These are phyloP conservation scores for Atalantia buxifolia DNA, from an alignment of 345 rosid genomes.

Conservation along the genomic window DNA sequence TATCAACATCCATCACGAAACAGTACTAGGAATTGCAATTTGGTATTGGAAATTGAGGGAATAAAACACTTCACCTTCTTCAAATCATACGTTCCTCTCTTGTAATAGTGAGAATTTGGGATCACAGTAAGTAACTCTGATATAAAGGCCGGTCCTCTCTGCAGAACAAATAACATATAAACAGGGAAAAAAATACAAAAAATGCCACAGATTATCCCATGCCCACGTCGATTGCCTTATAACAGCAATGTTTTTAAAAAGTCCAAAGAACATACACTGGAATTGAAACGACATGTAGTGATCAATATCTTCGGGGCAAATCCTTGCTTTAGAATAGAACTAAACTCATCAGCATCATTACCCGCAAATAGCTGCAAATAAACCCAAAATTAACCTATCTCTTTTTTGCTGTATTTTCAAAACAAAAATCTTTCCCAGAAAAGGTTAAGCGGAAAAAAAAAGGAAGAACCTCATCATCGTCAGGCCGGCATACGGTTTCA, in stretches of 20 bases:
- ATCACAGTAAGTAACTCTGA: slow-evolving; percentile 72
- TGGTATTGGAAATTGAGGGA: not conserved
- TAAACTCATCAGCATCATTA: slow-evolving; percentile 89
- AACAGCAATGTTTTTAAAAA: not conserved
- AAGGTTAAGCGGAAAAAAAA: not conserved
- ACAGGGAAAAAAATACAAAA: not conserved
- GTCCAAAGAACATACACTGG: slow-evolving; percentile 53
- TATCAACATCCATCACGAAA: not conserved
- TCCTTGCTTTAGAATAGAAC: slow-evolving; percentile 56
- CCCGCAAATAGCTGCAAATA: slow-evolving; percentile 68
- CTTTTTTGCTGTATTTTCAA: too few relatives aligned
- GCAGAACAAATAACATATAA: slow-evolving; percentile 20
- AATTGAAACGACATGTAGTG: slow-evolving; percentile 92
- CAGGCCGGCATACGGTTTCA: slow-evolving; percentile 87
- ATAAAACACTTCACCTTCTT: slow-evolving; percentile 59
- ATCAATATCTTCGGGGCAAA: slow-evolving; percentile 62
- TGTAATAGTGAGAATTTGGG: slow-evolving; percentile 74
- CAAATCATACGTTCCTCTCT: slow-evolving; percentile 89
- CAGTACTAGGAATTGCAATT: not conserved
- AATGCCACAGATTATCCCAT: not conserved
- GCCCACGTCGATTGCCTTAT: not conserved
- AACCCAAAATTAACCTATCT: not conserved
- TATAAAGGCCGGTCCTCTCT: slow-evolving; percentile 90
- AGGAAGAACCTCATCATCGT: slow-evolving; percentile 76
- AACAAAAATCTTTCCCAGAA: not conserved